phyloP scores from a whole-genome alignment of 805 yeast genomes.

The Millerago galiae region DNA sequence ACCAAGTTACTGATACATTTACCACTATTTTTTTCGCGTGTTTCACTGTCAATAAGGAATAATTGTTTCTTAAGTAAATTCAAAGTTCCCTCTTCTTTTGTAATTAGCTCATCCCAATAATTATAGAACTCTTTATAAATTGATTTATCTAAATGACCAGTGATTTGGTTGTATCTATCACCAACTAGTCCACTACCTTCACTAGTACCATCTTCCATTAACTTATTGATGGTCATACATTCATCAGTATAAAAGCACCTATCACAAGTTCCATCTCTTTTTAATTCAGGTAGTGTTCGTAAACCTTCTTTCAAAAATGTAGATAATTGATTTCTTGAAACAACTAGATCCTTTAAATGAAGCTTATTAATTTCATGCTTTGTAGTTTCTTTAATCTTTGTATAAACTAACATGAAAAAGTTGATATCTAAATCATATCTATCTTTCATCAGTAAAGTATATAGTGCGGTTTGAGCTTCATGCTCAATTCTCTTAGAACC shows the following conservation, averaged over 20 bases:
- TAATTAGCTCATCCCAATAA: constrained; percentile 69
- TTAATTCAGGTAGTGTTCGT: constrained; percentile 47
- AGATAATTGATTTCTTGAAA: constrained; percentile 67
- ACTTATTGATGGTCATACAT: constrained; percentile 61
- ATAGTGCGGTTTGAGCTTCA: constrained; percentile 80
- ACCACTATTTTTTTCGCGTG: constrained; percentile 58
- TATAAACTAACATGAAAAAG: constrained; percentile 66
- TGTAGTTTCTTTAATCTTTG: constrained; percentile 50
- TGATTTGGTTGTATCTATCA: constrained; percentile 41
- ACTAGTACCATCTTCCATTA: constrained; percentile 52
- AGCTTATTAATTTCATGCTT: constrained; percentile 44
- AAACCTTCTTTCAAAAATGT: constrained; percentile 45
- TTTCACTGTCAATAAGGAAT: constrained; percentile 44
- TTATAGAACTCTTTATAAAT: constrained; percentile 49
- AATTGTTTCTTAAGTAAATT: constrained; percentile 50
- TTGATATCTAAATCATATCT: constrained; percentile 65
- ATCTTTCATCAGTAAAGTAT: constrained; percentile 73
- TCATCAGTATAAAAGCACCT: constrained; percentile 47
- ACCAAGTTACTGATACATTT: constrained; percentile 47
- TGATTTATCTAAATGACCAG: constrained; percentile 41
- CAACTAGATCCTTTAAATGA: constrained; percentile 63
- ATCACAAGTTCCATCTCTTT: constrained; percentile 50
- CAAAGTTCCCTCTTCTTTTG: constrained; percentile 63
- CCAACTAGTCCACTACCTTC: constrained; percentile 46
- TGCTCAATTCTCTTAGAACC: constrained; percentile 66